Evolutionary conservation across 768 basidiomycete genomes (phyloP).

Genomic region (Favolaschia claudopus): DNA sequence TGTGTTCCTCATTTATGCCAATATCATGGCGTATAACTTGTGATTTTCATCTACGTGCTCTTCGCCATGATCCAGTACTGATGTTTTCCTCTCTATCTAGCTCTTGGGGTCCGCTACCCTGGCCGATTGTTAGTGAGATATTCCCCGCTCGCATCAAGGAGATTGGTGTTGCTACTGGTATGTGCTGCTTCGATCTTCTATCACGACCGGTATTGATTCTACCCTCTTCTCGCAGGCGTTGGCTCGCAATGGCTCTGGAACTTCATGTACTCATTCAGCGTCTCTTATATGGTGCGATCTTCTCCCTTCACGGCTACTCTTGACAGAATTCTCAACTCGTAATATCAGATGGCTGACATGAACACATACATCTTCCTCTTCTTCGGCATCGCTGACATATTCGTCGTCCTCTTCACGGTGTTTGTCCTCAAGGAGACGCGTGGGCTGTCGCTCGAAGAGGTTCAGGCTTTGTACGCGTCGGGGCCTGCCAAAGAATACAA

Average conservation of each 20-base stretch:
- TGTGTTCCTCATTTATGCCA: background rate
- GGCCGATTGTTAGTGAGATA: constrained; percentile 11
- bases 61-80: too few species aligned
- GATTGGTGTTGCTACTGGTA: constrained; percentile 3
- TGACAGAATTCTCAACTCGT: background rate
- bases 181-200: too few species aligned
- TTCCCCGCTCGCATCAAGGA: constrained; percentile 13
- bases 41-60: background rate
- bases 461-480: constrained; percentile 3
- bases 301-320: background rate
- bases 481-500: too few species aligned
- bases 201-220: background rate
- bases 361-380: constrained; percentile 12
- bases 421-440: constrained; percentile 12
- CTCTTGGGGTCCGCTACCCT: constrained; percentile 12
- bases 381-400: constrained; percentile 9
- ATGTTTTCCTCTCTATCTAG: background rate
- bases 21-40: constrained; percentile 18
- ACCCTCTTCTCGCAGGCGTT: background rate
- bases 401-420: constrained; percentile 11
- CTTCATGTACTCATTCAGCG: constrained; percentile 16
- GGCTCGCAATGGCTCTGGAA: constrained; percentile 14
- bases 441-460: constrained; percentile 9
- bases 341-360: constrained; percentile 10
- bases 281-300: constrained; percentile 10